Base-by-base conservation (phyloP, 2,329 filamentous ascomycete genomes). In the Exophiala mesophila region DNA sequence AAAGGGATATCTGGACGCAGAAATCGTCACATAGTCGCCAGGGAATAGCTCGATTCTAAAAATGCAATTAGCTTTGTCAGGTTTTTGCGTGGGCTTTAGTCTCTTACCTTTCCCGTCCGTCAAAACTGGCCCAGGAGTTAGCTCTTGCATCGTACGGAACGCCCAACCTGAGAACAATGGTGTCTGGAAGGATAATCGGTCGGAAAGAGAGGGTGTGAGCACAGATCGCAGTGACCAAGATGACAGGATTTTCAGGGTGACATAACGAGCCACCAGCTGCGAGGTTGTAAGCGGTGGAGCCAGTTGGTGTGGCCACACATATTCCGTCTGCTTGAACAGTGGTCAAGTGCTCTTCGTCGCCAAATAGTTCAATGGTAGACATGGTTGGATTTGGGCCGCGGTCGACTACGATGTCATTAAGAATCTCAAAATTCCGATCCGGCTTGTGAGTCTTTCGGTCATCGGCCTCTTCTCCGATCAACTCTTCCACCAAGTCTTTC, bases 321-420 rank as follows among this genome's bases (percentile, higher is more conserved):
- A 97, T 79, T 9, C 90, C 90, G 61, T 97, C 92, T 17, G 90
- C 92, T 54, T 92, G 82, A 5, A 97, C 79, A 0, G 88, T 94
- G 0, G 92, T 96, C 63, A 96, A 92, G 64, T 95, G 88, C 63
- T 94, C 87, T 57, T 96, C 87, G 57, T 96, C 90, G 15, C 88
- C 89, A 61, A 96, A 96, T 18, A 97, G 76, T 61, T 97, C 90
- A 15, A 86, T 88, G 39, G 81, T 83, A 8, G 87, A 92, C 86
- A 98, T 90, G 40, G 88, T 95, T 33, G 90, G 81, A 63, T 94
- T 96, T 5, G 92, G 92, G 0, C 92, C 92, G 13, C 92, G 77
- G 59, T 98, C 92, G 20, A 97, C 80, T 6, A 98, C 90, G n/a
- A 97, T 81, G 62, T 98, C 92, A 57, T 98, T 98, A 49, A 98